Percentiles rank a stretch among this genome's conserved stretches.
Conservation (phyloP, 2,329 filamentous ascomycete genomes). For the Fusarium sp. region DNA sequence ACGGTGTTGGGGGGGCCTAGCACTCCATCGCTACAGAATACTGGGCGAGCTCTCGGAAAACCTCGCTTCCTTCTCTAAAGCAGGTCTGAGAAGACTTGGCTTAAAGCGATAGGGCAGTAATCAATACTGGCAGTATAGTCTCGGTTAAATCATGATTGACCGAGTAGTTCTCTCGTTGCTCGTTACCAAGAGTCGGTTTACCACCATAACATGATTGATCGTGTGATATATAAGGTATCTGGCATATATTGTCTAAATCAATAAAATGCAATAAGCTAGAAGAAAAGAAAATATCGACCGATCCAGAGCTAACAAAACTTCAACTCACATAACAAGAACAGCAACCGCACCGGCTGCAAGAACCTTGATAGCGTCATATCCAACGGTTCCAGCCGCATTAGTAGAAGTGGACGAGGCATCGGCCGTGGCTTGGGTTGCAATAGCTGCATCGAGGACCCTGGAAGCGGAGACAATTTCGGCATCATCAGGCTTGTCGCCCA, state of each 20-base stretch:
- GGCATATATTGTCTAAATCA: background rate
- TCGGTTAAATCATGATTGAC: too few relatives aligned
- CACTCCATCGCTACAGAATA: too few relatives aligned
- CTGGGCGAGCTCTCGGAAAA: too few relatives aligned
- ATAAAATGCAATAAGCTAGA: background rate
- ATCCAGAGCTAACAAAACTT: background rate
- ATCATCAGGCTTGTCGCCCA: background rate
- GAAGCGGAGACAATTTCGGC: background rate
- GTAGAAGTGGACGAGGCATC: background rate
- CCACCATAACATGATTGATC: background rate
- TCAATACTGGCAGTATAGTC: too few relatives aligned
- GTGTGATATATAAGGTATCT: background rate
- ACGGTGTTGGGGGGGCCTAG: too few relatives aligned
- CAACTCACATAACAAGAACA: background rate
- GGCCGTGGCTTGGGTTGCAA: background rate
- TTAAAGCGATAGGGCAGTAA: too few relatives aligned
- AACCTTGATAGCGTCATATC: background rate
- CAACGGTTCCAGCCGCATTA: background rate
- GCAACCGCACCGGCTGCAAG: background rate
- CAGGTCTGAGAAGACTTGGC: too few relatives aligned
- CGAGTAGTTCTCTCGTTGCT: background rate
- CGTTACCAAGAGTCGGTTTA: background rate
- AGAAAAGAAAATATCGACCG: background rate
- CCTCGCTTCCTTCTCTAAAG: too few relatives aligned
- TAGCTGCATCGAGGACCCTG: background rate